Evolutionary conservation across 2,329 filamentous ascomycete genomes (phyloP).

Genomic region (Aspergillus alliaceus): DNA sequence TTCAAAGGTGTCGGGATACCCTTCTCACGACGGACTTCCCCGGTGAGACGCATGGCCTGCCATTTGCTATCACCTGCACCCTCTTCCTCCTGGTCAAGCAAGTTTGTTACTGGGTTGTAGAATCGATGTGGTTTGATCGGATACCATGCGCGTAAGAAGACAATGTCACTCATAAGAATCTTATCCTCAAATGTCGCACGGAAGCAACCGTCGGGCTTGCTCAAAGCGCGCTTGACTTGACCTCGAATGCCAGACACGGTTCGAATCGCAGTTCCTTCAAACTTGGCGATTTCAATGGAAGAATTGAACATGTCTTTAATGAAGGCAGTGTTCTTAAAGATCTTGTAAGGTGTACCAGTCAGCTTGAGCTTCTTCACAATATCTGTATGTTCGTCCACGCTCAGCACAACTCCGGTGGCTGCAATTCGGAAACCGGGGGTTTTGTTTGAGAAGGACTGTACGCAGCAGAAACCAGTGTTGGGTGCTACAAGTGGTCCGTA

Average conservation of each 20-base stretch:
- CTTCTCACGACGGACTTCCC: conserved; percentile 79
- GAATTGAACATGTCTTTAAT: conserved; percentile 98
- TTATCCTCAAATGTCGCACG: conserved; percentile 98
- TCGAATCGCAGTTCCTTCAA: conserved; percentile 92
- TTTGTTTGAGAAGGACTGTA: conserved; percentile 81
- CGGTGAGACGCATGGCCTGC: conserved; percentile 91
- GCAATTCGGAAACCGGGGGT: conserved; percentile 91
- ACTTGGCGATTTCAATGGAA: conserved; percentile 92
- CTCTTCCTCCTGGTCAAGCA: conserved; percentile 61
- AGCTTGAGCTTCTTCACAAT: conserved; percentile 99
- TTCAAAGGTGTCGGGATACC: conserved; percentile 73
- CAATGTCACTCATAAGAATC: conserved; percentile 92
- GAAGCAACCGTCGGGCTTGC: conserved; percentile 93
- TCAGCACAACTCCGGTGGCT: conserved; percentile 88
- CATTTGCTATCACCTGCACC: conserved; percentile 52
- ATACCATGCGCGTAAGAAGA: conserved; percentile 96
- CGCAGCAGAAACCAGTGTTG: conserved; percentile 92
- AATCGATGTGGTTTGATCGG: conserved; percentile 92
- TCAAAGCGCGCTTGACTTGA: conserved; percentile 93
- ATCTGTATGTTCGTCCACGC: conserved; percentile 91
- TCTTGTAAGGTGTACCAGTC: conserved; percentile 90
- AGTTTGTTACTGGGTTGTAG: conserved; percentile 94
- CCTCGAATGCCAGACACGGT: conserved; percentile 94
- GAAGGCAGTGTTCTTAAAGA: conserved; percentile 99
- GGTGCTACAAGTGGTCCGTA: conserved; percentile 94